Evolutionary conservation across 1,284 basidiomycete genomes (phyloP), one percentile per base, ranked within the genome.

Genomic region (Ceratobasidium theobromae): DNA sequence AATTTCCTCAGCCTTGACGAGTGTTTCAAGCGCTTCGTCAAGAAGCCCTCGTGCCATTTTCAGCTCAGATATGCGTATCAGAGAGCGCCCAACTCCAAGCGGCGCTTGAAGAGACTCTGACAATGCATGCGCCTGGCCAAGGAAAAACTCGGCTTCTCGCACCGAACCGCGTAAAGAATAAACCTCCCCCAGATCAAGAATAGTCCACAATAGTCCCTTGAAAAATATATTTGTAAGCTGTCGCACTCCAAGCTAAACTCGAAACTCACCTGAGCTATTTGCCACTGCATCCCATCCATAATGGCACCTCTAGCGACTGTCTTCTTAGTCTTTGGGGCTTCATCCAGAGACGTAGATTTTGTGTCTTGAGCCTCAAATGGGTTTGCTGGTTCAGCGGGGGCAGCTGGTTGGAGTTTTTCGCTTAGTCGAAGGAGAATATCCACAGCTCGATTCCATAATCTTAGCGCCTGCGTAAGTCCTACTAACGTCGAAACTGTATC

Each of bases 141-240:
- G 80, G 74, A 93, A 95, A 72, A 89, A 93, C 69, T 92, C 87
- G 3, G 89, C 86, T 72, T 94, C 91, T 27, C 88, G 84, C 5
- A 86, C 84, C 1, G 91, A 91, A 0, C 94, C 94, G 4, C 91
- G 83, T 0, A 79, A 74, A 16, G 85, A 79, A 70, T 93, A 89
- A 0, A 83, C 79, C 3, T 83, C 79, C 0, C 83, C 78, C 5
- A 94, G 78, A 3, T 83, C 78, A 66, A 94, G 83, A 2, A 89
- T 77, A 0, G 86, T 85, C 3, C 79, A 76, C 1, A 93, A 76
- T 1, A 93, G 78, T 4, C 84, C 85, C 70, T 77, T 60, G 8
- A 35, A 30, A 5, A 18, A 14, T 3, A 21, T 30, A 45, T 45
- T 8, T 38, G 8, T 38, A 14, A 45, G 9, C 5, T 21, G 43